phyloP scores from a whole-genome alignment of 164 flowering plant genomes.

The Macadamia integrifolia region DNA sequence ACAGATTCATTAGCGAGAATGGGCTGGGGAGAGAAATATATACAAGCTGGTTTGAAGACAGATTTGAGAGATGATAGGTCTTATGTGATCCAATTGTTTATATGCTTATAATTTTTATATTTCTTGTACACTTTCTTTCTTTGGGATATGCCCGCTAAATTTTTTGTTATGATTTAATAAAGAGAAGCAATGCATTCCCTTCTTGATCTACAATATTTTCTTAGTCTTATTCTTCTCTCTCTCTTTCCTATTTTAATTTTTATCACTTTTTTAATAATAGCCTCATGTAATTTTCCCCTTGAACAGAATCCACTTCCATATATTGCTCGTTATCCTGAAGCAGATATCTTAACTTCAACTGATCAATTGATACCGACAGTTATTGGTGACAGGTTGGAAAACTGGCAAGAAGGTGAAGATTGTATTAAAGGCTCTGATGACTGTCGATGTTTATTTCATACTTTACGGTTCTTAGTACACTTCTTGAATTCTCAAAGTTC shows the following conservation, averaged over 20 bases:
- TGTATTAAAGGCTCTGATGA: constrained; percentile 1
- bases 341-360: constrained; percentile 90
- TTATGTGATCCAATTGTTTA: too few relatives aligned
- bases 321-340: constrained; percentile 83
- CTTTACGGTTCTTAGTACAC: background rate
- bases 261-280: constrained; percentile 5
- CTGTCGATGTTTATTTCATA: background rate
- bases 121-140: too few relatives aligned
- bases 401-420: constrained; percentile 72
- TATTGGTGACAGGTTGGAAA: constrained; percentile 81
- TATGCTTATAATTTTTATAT: too few relatives aligned
- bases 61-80: too few relatives aligned
- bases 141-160: too few relatives aligned
- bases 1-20: too few relatives aligned
- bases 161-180: too few relatives aligned
- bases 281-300: constrained; percentile 10
- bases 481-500: background rate
- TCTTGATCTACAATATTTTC: too few relatives aligned
- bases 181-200: too few relatives aligned
- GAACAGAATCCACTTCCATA: constrained; percentile 95
- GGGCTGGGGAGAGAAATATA: too few relatives aligned
- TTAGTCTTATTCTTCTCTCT: background rate
- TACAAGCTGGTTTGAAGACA: too few relatives aligned
- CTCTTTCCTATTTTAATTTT: background rate
- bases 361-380: constrained; percentile 95